Evolutionary conservation across 345 rosid species (phyloP).

Genomic region (Streptanthus diversifolius): DNA sequence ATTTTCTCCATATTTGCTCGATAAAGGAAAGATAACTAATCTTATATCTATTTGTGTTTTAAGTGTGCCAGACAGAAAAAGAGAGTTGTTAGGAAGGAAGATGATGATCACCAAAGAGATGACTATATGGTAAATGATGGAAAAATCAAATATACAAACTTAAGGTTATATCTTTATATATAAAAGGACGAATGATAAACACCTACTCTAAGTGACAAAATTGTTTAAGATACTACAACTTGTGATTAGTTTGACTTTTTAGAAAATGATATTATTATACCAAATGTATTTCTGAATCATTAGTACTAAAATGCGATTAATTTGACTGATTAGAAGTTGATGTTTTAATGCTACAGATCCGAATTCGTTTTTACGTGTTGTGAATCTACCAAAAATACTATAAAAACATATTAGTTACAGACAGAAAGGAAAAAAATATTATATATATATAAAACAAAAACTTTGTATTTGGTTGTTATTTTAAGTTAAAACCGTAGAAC

Average conservation of each 20-base stretch:
- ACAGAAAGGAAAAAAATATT: neutral
- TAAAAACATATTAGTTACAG: neutral
- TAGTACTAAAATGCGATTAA: neutral
- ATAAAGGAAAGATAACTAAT: neutral
- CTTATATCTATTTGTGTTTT: neutral
- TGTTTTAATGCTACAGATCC: neutral
- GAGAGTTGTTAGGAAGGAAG: conserved; percentile 1
- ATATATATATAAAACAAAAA: neutral
- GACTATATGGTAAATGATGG: neutral
- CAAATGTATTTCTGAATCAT: neutral
- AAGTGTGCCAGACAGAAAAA: neutral
- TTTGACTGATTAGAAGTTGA: neutral
- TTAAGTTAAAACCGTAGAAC: no score
- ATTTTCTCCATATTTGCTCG: conserved; percentile 10
- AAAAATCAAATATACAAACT: neutral
- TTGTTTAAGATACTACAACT: neutral
- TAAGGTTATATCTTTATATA: neutral
- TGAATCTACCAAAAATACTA: neutral
- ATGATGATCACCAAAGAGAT: conserved; percentile 9
- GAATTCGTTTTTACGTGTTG: neutral
- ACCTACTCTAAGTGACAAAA: neutral
- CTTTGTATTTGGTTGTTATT: no score
- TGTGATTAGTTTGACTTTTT: neutral
- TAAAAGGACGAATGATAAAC: neutral
- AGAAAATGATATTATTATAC: neutral